Base-by-base conservation (phyloP, 805 yeast species). In the Candida insectorum region DNA sequence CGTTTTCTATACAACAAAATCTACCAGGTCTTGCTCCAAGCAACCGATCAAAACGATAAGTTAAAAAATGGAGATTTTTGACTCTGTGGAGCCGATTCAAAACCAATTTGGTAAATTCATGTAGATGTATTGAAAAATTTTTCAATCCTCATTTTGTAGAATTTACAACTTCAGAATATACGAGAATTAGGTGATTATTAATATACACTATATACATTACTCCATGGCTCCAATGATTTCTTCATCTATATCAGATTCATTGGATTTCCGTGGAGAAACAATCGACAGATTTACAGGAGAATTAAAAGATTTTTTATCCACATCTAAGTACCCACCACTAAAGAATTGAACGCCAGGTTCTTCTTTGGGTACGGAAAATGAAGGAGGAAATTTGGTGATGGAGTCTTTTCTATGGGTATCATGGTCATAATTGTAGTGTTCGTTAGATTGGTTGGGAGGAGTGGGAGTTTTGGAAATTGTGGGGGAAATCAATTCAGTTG, bases 31-130 rank as follows among this genome's bases (percentile, higher is more conserved):
- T 45, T 48, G 71, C 72, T 58, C 51, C 57, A 52, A 51, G 39
- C 41, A 52, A 57, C 58, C 56, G 45, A 40, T 69, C 71, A 66
- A 56, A 44, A 66, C 72, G 71, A 67, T 47, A 60, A 57, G 58
- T 58, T n/a, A 60, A 39, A 44, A 39, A 48, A 48, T 49, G 58
- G 56, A 57, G 67, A 52, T 58, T 27, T 56, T 39, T 34, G 59
- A 46, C 43, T 43, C 24, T 39, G 10, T 20, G 16, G 20, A 32
- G 26, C 28, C 27, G 16, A 14, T 15, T 31, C 37, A 31, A 24
- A 24, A 34, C 39, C 4, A n/a, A n/a, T n/a, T n/a, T n/a, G n/a
- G n/a, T n/a, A n/a, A n/a, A n/a, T n/a, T n/a, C n/a, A n/a, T n/a
- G n/a, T n/a, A n/a, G n/a, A n/a, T n/a, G n/a, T n/a, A n/a, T n/a